Evolutionary conservation across 2,329 filamentous ascomycete species (phyloP), one percentile per base, ranked within the genome.

Genomic region (Alternaria sp.): DNA sequence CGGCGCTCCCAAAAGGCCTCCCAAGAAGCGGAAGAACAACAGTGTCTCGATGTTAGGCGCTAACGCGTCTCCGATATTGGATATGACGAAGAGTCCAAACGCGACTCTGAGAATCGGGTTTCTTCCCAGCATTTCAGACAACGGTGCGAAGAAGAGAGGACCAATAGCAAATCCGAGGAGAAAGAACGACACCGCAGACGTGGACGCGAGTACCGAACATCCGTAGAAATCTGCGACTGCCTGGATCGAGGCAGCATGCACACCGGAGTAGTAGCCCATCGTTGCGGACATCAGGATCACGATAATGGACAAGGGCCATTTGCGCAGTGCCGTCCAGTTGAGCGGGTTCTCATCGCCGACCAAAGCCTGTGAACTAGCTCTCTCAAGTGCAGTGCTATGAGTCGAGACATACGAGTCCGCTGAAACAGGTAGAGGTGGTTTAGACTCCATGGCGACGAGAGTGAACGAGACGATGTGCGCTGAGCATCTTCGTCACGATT

Each of bases 81-180:
- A 40, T 40, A 40, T 40, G 9, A 40, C 36, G 9, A 40, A 40
- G 36, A 40, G 36, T 40, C 36, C 36, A 40, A 40, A 40, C 36
- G 36, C 36, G 36, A 40, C 36, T 40, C 36, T 40, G 15, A 40
- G 36, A 40, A 40, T 40, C 36, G 36, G 36, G 9, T 40, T 40
- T 10, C 36, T n/a, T 40, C 36, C 36, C 36, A 40, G 36, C 36
- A 40, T 40, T n/a, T 40, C 89, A n/a, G 84, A 87, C 26, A 90
- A 73, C 0, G 89, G 88, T 0, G 88, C 87, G 78, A 78, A 81
- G 4, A 81, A 66, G 9, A 81, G 60, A 0, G 80, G 80, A 4
- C 80, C 80, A 15, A 81, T 67, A n/a, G 79, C 79, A 59, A 82
- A 82, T 12, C 80, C 80, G 3, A 82, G 60, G 12, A 82, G 80